Conservation (phyloP, 371 early-diverging fungal species). For the Aphelidium insulamus region DNA sequence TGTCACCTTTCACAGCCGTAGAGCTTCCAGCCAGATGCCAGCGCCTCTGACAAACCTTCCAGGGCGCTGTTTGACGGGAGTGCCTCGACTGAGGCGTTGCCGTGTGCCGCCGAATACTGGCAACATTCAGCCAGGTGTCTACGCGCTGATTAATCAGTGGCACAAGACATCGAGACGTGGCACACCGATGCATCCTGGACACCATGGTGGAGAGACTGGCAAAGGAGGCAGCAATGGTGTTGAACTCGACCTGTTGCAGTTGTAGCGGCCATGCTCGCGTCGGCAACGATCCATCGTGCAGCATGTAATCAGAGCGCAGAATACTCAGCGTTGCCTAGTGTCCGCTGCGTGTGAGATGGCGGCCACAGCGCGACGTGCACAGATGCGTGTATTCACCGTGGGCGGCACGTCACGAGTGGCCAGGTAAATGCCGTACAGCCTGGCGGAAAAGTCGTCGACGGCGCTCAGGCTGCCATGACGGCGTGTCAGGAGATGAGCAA, state of each 20-base stretch:
- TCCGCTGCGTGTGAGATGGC: neutral
- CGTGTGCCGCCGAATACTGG: too few species aligned
- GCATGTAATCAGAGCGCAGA: constrained; percentile 79
- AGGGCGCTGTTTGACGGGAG: too few species aligned
- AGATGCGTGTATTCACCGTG: constrained; percentile 2
- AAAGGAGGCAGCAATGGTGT: constrained; percentile 86
- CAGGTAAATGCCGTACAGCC: constrained; percentile 54
- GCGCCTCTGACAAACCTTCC: too few species aligned
- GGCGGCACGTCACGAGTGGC: constrained; percentile 15
- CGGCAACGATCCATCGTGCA: constrained; percentile 33
- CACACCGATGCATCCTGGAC: constrained; percentile 57
- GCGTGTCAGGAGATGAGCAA: neutral
- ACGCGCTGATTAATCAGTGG: too few species aligned
- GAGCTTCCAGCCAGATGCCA: too few species aligned
- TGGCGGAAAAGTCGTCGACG: constrained; percentile 60
- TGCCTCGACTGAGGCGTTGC: too few species aligned
- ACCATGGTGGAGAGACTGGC: constrained; percentile 51
- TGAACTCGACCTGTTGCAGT: constrained; percentile 87
- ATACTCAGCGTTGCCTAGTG: constrained; percentile 45
- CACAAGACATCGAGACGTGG: too few species aligned
- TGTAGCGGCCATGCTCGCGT: constrained; percentile 10
- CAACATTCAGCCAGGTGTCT: too few species aligned
- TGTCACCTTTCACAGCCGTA: too few species aligned
- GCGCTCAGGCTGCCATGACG: constrained; percentile 29
- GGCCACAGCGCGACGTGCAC: neutral